phyloP scores from a whole-genome alignment of 805 yeast genomes.

The Saccharomycopsis javanensis region DNA sequence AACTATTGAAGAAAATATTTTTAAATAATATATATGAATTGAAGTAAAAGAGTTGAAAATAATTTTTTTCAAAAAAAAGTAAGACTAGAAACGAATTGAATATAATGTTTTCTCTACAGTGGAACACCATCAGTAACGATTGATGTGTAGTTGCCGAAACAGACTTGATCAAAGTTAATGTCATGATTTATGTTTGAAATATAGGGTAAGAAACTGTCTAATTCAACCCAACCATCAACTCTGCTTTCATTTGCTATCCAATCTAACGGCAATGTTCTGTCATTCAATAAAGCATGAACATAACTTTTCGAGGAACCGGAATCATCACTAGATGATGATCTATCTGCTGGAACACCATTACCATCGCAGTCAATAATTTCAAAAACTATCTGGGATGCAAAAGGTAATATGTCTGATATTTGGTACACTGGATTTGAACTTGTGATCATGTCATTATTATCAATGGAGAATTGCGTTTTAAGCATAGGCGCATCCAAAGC shows the following conservation, averaged over 20 bases:
- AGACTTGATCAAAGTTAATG: conserved; percentile 5
- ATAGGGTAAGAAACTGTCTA: conserved; percentile 14
- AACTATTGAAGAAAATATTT: no score
- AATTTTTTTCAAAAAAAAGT: background rate
- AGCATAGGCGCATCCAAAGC: conserved; percentile 52
- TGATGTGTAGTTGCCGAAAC: conserved; percentile 1
- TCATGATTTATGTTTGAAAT: conserved; percentile 8
- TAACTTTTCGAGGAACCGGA: conserved; percentile 5
- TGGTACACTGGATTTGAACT: background rate
- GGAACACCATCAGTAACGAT: conserved; percentile 11
- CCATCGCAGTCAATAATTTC: conserved; percentile 18
- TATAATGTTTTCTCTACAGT: background rate
- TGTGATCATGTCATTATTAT: background rate
- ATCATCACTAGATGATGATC: conserved; percentile 4
- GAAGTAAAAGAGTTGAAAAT: no score
- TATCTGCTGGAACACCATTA: conserved; percentile 17
- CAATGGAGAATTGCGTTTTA: conserved; percentile 8
- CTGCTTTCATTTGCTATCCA: conserved; percentile 15
- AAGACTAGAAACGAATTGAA: background rate
- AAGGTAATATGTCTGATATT: conserved; percentile 16
- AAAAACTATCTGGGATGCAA: conserved; percentile 16
- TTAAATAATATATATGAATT: no score
- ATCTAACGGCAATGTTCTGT: conserved; percentile 17
- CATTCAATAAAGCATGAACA: conserved; percentile 19
- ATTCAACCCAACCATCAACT: conserved; percentile 20